phyloP scores from a whole-genome alignment of 176 grass and related monocot species.

The Carex littledalei region DNA sequence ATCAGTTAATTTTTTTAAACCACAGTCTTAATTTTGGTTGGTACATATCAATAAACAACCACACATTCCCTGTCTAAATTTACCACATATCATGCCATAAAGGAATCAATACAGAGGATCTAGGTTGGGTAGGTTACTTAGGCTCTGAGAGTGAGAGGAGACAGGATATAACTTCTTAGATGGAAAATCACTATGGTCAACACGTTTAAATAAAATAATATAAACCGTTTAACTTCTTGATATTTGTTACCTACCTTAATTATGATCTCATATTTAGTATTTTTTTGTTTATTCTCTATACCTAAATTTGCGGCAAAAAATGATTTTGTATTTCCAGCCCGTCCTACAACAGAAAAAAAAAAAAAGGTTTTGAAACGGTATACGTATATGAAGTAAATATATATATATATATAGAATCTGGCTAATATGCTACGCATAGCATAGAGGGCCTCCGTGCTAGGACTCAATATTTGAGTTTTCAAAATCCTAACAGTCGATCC shows the following conservation, averaged over 20 bases:
- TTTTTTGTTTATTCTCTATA: neutral
- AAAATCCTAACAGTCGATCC: too few species aligned
- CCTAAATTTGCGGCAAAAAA: slow-evolving; percentile 8
- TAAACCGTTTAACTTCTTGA: slow-evolving; percentile 4
- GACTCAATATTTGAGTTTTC: too few species aligned
- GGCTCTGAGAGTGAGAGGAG: neutral
- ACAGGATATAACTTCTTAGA: neutral
- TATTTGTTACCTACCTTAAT: neutral
- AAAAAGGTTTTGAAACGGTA: neutral
- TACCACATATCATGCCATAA: neutral
- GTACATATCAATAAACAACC: neutral
- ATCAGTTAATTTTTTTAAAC: too few species aligned
- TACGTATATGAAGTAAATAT: neutral
- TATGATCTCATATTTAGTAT: neutral
- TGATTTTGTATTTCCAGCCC: neutral
- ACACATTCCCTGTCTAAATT: neutral
- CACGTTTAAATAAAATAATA: neutral
- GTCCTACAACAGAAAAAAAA: neutral
- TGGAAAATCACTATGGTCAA: neutral
- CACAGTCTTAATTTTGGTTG: neutral
- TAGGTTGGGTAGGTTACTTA: neutral
- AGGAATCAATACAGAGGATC: neutral
- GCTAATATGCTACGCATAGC: too few species aligned
- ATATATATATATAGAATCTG: too few species aligned
- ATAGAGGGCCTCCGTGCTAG: too few species aligned